These are phyloP conservation scores for Picea abies DNA, from an alignment of 83 land plant genomes.

Conservation along the genomic window DNA sequence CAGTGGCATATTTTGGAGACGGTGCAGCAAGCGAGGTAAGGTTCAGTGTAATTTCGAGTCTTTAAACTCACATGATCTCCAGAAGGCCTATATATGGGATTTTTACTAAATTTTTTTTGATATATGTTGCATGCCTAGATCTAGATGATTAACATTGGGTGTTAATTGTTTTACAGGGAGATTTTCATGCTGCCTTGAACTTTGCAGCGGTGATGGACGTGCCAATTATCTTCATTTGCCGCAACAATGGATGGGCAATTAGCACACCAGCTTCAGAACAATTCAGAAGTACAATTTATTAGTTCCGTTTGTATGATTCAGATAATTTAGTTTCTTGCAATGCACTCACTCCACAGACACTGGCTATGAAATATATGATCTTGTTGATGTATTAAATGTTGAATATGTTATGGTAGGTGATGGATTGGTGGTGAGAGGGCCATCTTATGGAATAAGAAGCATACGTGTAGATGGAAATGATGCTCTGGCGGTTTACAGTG, in stretches of 20 bases:
- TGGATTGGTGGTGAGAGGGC: slow-evolving; percentile 48
- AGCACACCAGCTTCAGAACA: slow-evolving; percentile 51
- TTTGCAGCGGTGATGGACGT: slow-evolving; percentile 49
- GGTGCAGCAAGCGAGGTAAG: slow-evolving; percentile 38
- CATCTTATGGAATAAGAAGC: slow-evolving; percentile 27
- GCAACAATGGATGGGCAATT: slow-evolving; percentile 56
- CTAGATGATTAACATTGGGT: slow-evolving; percentile 10
- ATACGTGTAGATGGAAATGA: slow-evolving; percentile 52
- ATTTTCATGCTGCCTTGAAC: slow-evolving; percentile 47
- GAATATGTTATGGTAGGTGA: slow-evolving; percentile 7
- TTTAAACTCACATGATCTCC: no score
- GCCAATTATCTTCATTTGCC: slow-evolving; percentile 44
- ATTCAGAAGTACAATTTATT: slow-evolving; percentile 33
- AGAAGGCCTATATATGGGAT: background rate
- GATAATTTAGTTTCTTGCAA: slow-evolving; percentile 10
- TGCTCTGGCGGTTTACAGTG: slow-evolving; percentile 36
- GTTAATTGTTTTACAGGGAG: slow-evolving; percentile 18
- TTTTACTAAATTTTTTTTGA: no score
- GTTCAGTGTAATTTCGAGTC: no score
- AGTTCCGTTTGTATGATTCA: background rate
- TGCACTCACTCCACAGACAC: no score
- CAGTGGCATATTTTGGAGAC: slow-evolving; percentile 36
- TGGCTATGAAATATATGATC: no score
- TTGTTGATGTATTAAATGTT: no score
- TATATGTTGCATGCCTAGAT: no score